These are phyloP conservation scores for Leishmania tarentolae DNA, from an alignment of 208 protist species.

Conservation along the genomic window DNA sequence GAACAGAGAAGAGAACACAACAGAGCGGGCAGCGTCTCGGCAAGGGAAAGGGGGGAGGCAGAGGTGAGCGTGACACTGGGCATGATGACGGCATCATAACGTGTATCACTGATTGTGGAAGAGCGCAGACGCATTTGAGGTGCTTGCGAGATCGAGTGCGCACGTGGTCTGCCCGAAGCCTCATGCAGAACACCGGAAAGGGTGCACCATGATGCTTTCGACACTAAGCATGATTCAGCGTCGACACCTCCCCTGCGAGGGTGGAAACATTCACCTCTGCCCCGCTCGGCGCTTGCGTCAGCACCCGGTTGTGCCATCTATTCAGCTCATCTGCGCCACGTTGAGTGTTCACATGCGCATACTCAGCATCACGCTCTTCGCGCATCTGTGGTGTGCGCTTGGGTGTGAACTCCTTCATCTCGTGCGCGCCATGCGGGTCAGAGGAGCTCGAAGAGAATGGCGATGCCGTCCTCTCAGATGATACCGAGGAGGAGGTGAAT, in stretches of 20 bases:
- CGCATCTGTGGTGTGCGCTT: background rate
- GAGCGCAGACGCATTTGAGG: too few relatives aligned
- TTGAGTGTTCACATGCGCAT: background rate
- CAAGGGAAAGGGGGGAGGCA: background rate
- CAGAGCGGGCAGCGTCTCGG: too few relatives aligned
- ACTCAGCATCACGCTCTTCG: slow-evolving; percentile 2
- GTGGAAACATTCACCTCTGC: background rate
- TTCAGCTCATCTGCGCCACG: background rate
- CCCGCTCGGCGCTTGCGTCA: background rate
- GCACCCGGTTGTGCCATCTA: background rate
- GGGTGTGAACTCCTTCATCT: background rate
- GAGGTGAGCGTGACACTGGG: background rate
- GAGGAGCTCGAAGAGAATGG: slow-evolving; percentile 5
- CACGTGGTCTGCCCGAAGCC: too few relatives aligned
- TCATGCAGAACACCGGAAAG: background rate
- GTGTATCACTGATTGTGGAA: background rate
- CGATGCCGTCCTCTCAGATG: background rate
- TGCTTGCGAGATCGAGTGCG: background rate
- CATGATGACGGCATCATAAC: background rate
- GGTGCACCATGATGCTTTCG: background rate
- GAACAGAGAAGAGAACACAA: background rate
- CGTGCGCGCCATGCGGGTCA: too few relatives aligned
- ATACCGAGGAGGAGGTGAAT: slow-evolving; percentile 1
- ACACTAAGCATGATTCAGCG: background rate
- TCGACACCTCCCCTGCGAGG: background rate